Evolutionary conservation across 176 grass and related monocot genomes (phyloP).

Genomic region (Pontederia crassipes): DNA sequence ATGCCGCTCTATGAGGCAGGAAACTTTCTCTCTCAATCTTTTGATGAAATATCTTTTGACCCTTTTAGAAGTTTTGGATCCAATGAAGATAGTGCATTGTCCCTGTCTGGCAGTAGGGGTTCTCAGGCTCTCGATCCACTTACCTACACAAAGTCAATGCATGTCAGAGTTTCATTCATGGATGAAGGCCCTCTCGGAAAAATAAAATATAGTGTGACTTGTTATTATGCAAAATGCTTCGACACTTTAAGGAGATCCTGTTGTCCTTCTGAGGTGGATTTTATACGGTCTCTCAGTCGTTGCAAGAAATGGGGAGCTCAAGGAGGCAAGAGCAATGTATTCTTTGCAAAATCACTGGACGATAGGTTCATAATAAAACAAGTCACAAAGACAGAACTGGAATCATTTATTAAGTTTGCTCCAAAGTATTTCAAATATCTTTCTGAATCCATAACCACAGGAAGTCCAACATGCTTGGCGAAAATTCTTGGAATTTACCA

Average conservation of each 20-base stretch:
- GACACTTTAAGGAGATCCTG: slow-evolving; percentile 76
- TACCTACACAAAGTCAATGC: slow-evolving; percentile 43
- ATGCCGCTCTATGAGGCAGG: slow-evolving; percentile 26
- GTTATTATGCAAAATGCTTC: slow-evolving; percentile 86
- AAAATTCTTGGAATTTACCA: slow-evolving; percentile 99
- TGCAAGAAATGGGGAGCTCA: slow-evolving; percentile 99
- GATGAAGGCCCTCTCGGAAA: slow-evolving; percentile 66
- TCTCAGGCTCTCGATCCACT: slow-evolving; percentile 36
- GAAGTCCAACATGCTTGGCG: slow-evolving; percentile 88
- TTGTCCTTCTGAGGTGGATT: slow-evolving; percentile 91
- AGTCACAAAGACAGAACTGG: slow-evolving; percentile 89
- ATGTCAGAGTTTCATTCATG: slow-evolving; percentile 79
- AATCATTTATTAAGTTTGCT: slow-evolving; percentile 94
- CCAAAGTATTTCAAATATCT: slow-evolving; percentile 85
- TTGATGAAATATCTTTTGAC: slow-evolving; percentile 53
- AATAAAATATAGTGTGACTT: slow-evolving; percentile 75
- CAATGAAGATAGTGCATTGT: slow-evolving; percentile 35
- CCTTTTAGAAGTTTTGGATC: slow-evolving; percentile 52
- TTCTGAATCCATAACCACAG: slow-evolving; percentile 66
- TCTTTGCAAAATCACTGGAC: slow-evolving; percentile 98
- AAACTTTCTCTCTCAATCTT: slow-evolving; percentile 41
- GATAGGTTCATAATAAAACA: slow-evolving; percentile 95
- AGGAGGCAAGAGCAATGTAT: slow-evolving; percentile 99
- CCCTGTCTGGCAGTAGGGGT: slow-evolving; percentile 37
- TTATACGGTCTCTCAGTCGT: slow-evolving; percentile 85